These are phyloP conservation scores for Vaccinium corymbosum DNA, from an alignment of 148 eudicot species.

Conservation along the genomic window DNA sequence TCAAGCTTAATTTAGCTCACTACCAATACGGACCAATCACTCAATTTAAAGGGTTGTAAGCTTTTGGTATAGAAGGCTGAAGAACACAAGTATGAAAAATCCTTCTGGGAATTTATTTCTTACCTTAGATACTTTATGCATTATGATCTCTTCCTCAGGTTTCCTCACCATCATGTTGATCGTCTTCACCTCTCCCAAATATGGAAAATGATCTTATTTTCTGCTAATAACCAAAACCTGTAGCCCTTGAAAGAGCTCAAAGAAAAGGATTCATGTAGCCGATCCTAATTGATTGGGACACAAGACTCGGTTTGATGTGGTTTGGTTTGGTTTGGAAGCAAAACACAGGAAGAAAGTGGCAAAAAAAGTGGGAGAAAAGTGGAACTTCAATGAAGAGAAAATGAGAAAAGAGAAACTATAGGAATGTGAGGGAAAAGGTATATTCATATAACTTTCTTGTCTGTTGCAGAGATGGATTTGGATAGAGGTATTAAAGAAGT, in stretches of 20 bases:
- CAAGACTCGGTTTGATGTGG: no score
- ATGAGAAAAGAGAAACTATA: neutral
- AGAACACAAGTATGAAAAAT: no score
- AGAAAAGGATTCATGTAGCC: no score
- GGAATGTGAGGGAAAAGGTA: neutral
- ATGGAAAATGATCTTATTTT: neutral
- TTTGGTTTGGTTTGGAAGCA: no score
- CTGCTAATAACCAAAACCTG: neutral
- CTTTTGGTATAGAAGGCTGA: neutral
- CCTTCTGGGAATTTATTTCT: neutral
- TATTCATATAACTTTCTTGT: neutral
- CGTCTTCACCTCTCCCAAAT: neutral
- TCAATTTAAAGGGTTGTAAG: neutral
- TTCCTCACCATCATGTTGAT: slow-evolving; percentile 27
- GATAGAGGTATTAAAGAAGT: neutral
- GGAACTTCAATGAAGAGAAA: no score
- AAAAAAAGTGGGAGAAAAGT: no score
- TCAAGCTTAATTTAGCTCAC: no score
- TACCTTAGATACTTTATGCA: slow-evolving; percentile 26
- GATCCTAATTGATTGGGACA: no score
- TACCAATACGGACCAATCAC: no score
- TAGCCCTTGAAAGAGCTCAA: no score
- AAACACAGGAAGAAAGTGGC: no score
- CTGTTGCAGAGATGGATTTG: neutral
- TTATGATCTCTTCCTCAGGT: slow-evolving; percentile 22